Evolutionary conservation across 192 early-diverging fungal genomes (phyloP).

Genomic region (Coemansia sp.): DNA sequence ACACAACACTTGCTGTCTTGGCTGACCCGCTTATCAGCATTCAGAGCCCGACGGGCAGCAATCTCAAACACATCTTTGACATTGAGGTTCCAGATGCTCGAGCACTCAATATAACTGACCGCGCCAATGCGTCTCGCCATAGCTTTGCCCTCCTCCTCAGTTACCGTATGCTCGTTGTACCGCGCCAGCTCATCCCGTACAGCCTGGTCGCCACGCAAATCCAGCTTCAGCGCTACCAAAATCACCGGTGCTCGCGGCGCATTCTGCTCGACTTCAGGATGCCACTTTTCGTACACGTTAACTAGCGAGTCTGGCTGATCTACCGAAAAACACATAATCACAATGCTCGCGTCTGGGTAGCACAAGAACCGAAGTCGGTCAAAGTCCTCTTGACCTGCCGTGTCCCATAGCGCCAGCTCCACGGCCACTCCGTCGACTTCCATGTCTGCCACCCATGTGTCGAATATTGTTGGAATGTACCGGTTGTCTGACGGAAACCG

Average conservation of each 20-base stretch:
- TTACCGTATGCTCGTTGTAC: slow-evolving; percentile 43
- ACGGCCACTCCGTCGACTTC: slow-evolving; percentile 74
- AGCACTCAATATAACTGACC: slow-evolving; percentile 81
- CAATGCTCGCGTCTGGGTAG: slow-evolving; percentile 93
- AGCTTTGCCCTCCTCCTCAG: slow-evolving; percentile 59
- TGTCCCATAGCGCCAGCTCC: slow-evolving; percentile 95
- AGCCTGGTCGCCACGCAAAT: slow-evolving; percentile 36
- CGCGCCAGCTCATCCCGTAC: slow-evolving; percentile 30
- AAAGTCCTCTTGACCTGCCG: slow-evolving; percentile 96
- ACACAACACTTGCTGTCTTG: slow-evolving; percentile 28
- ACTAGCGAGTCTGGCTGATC: slow-evolving; percentile 80
- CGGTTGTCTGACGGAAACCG: slow-evolving; percentile 75
- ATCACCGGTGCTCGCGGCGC: slow-evolving; percentile 23
- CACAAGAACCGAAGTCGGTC: slow-evolving; percentile 89
- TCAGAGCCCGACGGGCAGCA: slow-evolving; percentile 62
- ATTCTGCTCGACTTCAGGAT: slow-evolving; percentile 29
- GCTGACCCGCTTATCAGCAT: background rate
- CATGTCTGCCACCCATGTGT: slow-evolving; percentile 90
- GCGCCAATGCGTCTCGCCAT: slow-evolving; percentile 73
- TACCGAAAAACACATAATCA: slow-evolving; percentile 91
- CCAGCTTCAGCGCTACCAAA: slow-evolving; percentile 51
- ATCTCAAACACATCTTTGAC: slow-evolving; percentile 58
- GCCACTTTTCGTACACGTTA: slow-evolving; percentile 63
- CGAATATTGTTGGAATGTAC: slow-evolving; percentile 92
- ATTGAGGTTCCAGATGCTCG: slow-evolving; percentile 56